Conservation (phyloP, 352 stramenopile genomes). For the Paralagenidium karlingii region DNA sequence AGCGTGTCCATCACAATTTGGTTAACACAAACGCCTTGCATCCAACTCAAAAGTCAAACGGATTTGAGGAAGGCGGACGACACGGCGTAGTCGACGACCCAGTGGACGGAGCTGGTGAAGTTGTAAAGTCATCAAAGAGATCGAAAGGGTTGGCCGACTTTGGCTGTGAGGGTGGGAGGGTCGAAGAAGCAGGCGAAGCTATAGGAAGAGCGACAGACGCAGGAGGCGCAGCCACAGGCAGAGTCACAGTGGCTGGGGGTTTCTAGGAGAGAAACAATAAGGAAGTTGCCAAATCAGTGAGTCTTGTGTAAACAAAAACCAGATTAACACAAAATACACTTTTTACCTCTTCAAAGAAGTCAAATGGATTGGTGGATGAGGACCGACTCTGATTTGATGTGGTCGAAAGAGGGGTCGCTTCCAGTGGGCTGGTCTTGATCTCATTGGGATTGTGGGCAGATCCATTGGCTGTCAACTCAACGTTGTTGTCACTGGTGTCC, state of each 20-base stretch:
- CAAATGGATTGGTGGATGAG: constrained; percentile 15
- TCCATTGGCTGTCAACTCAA: constrained; percentile 1
- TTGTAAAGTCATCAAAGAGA: constrained; percentile 12
- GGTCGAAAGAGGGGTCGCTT: neutral
- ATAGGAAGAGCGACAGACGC: neutral
- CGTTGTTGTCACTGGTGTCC: constrained; percentile 20
- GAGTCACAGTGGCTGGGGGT: neutral
- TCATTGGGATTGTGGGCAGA: constrained; percentile 2
- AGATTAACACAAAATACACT: neutral
- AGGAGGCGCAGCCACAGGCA: neutral
- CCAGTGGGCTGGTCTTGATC: constrained; percentile 3
- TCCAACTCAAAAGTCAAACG: constrained; percentile 22
- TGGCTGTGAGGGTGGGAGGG: neutral
- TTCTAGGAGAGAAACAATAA: constrained; percentile 1
- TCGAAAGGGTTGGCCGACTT: constrained; percentile 12
- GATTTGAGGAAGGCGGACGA: constrained; percentile 10
- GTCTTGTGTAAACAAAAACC: constrained; percentile 3
- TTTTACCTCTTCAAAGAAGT: constrained; percentile 22
- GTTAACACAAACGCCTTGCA: no score
- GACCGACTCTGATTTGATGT: constrained; percentile 1
- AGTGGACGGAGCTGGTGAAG: constrained; percentile 2
- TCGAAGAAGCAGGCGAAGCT: neutral
- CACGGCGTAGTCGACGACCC: constrained; percentile 1
- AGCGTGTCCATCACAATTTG: no score
- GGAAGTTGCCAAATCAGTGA: neutral